Evolutionary conservation across 2,329 filamentous ascomycete genomes (phyloP).

Genomic region (Neocucurbitaria cava): DNA sequence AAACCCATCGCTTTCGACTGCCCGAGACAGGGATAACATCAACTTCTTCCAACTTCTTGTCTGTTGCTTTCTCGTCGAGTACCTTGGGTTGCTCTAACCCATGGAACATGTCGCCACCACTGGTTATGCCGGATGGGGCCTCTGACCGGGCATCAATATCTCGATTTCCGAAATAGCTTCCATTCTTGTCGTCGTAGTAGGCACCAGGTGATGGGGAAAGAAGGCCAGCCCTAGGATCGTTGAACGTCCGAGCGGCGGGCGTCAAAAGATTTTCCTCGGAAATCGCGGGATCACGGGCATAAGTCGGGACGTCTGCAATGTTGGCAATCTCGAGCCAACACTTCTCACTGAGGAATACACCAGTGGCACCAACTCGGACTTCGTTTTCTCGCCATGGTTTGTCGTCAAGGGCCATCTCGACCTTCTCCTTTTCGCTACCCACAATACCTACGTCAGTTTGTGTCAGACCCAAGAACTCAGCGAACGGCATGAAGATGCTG

Average conservation of each 20-base stretch:
- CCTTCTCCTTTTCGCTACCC: slow-evolving; percentile 90
- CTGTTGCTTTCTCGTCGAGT: slow-evolving; percentile 93
- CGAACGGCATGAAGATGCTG: slow-evolving; percentile 93
- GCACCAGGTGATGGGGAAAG: slow-evolving; percentile 64
- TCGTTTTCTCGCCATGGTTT: slow-evolving; percentile 93
- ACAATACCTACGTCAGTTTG: slow-evolving; percentile 86
- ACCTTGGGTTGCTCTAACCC: slow-evolving; percentile 93
- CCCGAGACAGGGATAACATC: slow-evolving; percentile 80
- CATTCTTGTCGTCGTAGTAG: slow-evolving; percentile 77
- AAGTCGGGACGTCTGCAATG: slow-evolving; percentile 62
- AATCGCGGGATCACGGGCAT: slow-evolving; percentile 49
- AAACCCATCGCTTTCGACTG: slow-evolving; percentile 89
- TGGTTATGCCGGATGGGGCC: slow-evolving; percentile 90
- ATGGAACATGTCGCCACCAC: slow-evolving; percentile 89
- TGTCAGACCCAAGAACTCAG: slow-evolving; percentile 88
- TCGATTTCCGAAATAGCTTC: slow-evolving; percentile 80
- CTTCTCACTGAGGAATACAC: slow-evolving; percentile 92
- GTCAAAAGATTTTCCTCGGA: slow-evolving; percentile 62
- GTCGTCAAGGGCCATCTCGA: slow-evolving; percentile 88
- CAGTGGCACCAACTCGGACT: slow-evolving; percentile 86
- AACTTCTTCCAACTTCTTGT: slow-evolving; percentile 87
- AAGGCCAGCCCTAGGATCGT: slow-evolving; percentile 65
- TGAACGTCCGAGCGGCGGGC: slow-evolving; percentile 60
- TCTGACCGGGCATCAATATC: slow-evolving; percentile 89
- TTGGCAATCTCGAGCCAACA: slow-evolving; percentile 93